Conservation (phyloP, 805 yeast species). For the Candida orba region DNA sequence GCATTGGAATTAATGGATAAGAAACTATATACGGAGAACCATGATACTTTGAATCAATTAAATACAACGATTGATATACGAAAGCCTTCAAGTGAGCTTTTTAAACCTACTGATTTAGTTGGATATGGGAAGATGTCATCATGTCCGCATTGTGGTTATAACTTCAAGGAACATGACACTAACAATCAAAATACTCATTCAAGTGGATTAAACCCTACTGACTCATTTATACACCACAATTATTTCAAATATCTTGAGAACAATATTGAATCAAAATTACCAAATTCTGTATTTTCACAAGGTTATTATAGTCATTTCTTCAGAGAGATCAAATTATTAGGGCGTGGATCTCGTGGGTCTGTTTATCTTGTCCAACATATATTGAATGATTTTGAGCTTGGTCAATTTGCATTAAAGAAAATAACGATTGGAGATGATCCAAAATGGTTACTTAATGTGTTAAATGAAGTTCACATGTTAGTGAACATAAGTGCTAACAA, state of each 20-base stretch:
- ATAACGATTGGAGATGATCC: slow-evolving; percentile 77
- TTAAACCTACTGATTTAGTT: background rate
- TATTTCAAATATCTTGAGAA: slow-evolving; percentile 19
- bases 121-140: background rate
- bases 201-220: background rate
- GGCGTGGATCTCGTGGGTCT: slow-evolving; percentile 80
- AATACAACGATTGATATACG: too few species aligned
- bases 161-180: background rate
- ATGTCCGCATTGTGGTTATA: slow-evolving; percentile 10
- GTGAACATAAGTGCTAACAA: slow-evolving; percentile 40
- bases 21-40: background rate
- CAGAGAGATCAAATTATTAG: slow-evolving; percentile 50
- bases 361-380: slow-evolving; percentile 80
- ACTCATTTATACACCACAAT: slow-evolving; percentile 8
- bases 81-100: background rate
- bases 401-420: slow-evolving; percentile 77
- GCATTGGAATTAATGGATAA: slow-evolving; percentile 5
- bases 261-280: slow-evolving; percentile 26
- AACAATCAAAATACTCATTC: background rate
- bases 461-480: slow-evolving; percentile 72
- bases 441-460: slow-evolving; percentile 58
- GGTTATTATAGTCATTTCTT: slow-evolving; percentile 78
- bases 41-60: background rate
- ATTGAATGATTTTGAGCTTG: slow-evolving; percentile 64
- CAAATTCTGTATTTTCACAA: slow-evolving; percentile 60